Base-by-base conservation (phyloP, 2,329 filamentous ascomycete genomes). In the Fusarium nodosum region DNA sequence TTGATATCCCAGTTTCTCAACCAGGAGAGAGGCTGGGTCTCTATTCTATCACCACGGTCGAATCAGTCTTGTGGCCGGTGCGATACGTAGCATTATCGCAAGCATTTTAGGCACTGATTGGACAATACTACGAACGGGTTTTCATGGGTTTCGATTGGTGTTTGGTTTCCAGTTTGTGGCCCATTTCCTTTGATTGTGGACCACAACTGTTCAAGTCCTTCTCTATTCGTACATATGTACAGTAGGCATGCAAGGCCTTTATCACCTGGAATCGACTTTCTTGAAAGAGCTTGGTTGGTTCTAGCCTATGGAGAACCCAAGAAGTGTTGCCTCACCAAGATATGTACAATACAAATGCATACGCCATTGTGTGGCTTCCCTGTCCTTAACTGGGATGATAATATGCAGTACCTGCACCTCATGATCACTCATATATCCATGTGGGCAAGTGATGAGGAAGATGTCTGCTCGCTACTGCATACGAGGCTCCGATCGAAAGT, bases 41-140 rank as follows among this genome's bases (percentile, higher is more conserved):
- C 33, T 58, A 53, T 46, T 67, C 64, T 59, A 53, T 63, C 45
- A 50, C 61, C 54, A 55, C 53, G 39, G 50, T 74, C 70, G 56
- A 73, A 69, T 74, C 64, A 60, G 61, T 59, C 31, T 46, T 44
- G 57, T 50, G 45, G 48, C 38, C 28, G 20, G 26, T 24, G n/a
- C 41, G 7, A 26, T 36, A 46, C 48, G 54, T 39, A 47, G 20
- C 56, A 34, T 47, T 12, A 31, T 36, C 11, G 28, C 15, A 12
- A 34, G 24, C n/a, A 24, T 56, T 47, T 34, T 33, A 55, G 30
- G 15, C 10, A 18, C 52, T 47, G 39, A 69, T 69, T 72, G 69
- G 68, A 51, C 22, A 50, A 20, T 34, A 60, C 24, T 10, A 12
- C 4, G 22, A 30, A 15, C 10, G 24, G 15, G 22, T 26, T 59